A percentile compares a stretch with the other conserved stretches of the same genome.
phyloP scores from a whole-genome alignment of 768 basidiomycete species.

The Macrolepiota dolichaula region DNA sequence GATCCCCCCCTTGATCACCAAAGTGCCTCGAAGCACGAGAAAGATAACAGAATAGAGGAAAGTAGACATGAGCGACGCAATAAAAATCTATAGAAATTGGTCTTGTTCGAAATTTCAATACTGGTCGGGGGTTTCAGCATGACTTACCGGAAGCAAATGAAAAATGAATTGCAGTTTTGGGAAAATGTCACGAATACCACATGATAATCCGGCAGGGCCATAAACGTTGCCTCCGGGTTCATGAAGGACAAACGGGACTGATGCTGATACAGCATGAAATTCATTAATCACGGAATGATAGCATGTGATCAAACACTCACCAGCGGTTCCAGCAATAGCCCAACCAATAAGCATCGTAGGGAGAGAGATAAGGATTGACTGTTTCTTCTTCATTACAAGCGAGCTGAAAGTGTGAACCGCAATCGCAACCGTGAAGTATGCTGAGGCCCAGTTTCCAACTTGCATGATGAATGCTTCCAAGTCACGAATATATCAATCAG shows the following conservation, averaged over 20 bases:
- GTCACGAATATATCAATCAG: neutral
- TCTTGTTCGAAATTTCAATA: constrained; percentile 1
- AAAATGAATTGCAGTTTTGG: constrained; percentile 45
- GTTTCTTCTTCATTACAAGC: constrained; percentile 53
- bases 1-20: constrained; percentile 47
- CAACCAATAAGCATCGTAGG: constrained; percentile 50
- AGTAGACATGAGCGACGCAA: constrained; percentile 52
- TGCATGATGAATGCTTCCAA: constrained; percentile 53
- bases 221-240: constrained; percentile 37
- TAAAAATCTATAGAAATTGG: constrained; percentile 45
- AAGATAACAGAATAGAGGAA: constrained; percentile 60
- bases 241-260: constrained; percentile 31
- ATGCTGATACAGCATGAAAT: constrained; percentile 22
- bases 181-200: constrained; percentile 44
- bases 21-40: constrained; percentile 55
- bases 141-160: constrained; percentile 59
- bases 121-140: neutral
- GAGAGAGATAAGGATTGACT: constrained; percentile 45
- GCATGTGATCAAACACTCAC: constrained; percentile 33
- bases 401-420: constrained; percentile 69
- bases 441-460: constrained; percentile 55
- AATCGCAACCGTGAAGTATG: constrained; percentile 64
- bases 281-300: neutral
- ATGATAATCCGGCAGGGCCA: constrained; percentile 47
- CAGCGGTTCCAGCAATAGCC: constrained; percentile 42